These are phyloP conservation scores for Galerina marginata DNA, from an alignment of 768 basidiomycete species.

Conservation along the genomic window DNA sequence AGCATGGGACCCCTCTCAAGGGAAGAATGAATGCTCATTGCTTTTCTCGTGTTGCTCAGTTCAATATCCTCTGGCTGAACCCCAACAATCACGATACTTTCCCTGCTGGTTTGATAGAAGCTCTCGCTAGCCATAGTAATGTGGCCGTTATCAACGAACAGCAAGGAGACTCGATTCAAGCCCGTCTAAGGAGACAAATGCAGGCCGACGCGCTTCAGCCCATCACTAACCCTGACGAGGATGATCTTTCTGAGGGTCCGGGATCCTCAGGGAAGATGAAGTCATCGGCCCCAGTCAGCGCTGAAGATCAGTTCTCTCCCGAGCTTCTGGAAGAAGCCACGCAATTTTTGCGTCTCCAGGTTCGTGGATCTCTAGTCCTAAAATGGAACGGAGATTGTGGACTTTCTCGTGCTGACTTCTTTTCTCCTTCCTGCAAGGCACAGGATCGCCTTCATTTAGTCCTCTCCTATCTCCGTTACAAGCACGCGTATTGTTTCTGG, in stretches of 20 bases:
- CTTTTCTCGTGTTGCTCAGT: conserved; percentile 49
- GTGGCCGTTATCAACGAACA: conserved; percentile 28
- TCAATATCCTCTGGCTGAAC: conserved; percentile 83
- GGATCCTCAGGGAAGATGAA: conserved; percentile 25
- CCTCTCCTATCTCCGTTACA: conserved; percentile 73
- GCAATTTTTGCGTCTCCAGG: conserved; percentile 71
- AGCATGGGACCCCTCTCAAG: conserved; percentile 30
- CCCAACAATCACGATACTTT: conserved; percentile 67
- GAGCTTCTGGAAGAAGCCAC: conserved; percentile 70
- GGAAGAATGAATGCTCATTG: conserved; percentile 3
- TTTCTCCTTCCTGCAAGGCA: conserved; percentile 49
- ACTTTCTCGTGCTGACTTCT: conserved; percentile 13
- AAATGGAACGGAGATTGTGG: conserved; percentile 7
- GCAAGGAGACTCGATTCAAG: conserved; percentile 42
- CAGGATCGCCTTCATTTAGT: conserved; percentile 71
- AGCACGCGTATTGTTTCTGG: conserved; percentile 86
- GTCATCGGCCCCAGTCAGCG: conserved; percentile 17
- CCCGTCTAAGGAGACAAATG: conserved; percentile 77
- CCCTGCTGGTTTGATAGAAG: conserved; percentile 68
- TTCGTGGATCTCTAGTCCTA: conserved; percentile 30
- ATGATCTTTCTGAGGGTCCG: conserved; percentile 30
- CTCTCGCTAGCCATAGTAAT: conserved; percentile 47
- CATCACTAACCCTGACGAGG: conserved; percentile 43
- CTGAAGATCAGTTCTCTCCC: conserved; percentile 47
- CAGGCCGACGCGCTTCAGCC: conserved; percentile 71